Evolutionary conservation across 2,329 filamentous ascomycete species (phyloP).

Genomic region (Mycosphaerella arachidis): DNA sequence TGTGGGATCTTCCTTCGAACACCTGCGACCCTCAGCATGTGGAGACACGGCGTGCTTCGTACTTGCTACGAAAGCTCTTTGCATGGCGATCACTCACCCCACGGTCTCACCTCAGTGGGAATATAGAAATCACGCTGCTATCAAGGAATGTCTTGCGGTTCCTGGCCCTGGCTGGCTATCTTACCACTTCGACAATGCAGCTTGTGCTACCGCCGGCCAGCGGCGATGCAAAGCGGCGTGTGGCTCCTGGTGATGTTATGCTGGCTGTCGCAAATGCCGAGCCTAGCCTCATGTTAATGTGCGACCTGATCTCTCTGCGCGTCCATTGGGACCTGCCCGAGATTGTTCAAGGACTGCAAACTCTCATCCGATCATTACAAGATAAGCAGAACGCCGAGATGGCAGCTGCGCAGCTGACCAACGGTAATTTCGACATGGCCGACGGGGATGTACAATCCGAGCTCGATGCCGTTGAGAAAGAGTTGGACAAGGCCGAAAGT

Average conservation of each 20-base stretch:
- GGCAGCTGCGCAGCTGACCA: constrained; percentile 12
- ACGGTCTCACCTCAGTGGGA: neutral
- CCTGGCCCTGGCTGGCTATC: constrained; percentile 54
- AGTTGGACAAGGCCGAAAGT: constrained; percentile 64
- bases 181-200: constrained; percentile 43
- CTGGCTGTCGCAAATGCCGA: constrained; percentile 61
- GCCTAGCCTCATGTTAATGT: constrained; percentile 61
- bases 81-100: constrained; percentile 15
- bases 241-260: constrained; percentile 55
- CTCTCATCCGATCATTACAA: constrained; percentile 66
- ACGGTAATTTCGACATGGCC: constrained; percentile 46
- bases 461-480: constrained; percentile 41
- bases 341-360: constrained; percentile 60
- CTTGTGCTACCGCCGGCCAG: constrained; percentile 30
- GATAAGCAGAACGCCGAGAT: constrained; percentile 23
- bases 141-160: constrained; percentile 54
- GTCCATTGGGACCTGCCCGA: constrained; percentile 64
- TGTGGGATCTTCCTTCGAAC: constrained; percentile 43
- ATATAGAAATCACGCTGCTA: constrained; percentile 15
- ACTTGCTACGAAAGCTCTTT: constrained; percentile 49
- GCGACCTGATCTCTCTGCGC: constrained; percentile 57
- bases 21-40: constrained; percentile 42
- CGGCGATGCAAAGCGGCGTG: constrained; percentile 36
- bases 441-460: constrained; percentile 31
- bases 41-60: constrained; percentile 62